phyloP scores from a whole-genome alignment of 345 rosid genomes.

The Cochlearia excelsa region DNA sequence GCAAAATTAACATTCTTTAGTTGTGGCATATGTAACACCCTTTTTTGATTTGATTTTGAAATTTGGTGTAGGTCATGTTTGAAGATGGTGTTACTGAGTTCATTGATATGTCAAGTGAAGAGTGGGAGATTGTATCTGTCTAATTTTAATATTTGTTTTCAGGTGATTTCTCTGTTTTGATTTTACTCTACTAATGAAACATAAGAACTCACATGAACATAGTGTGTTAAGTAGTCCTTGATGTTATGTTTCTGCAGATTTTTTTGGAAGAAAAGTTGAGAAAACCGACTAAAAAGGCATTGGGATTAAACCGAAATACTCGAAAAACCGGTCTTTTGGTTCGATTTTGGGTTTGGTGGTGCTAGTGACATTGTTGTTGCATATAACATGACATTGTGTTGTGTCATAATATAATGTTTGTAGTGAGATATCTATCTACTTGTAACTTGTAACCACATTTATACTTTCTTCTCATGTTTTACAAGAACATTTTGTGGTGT shows the following conservation, averaged over 20 bases:
- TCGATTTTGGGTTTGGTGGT: background rate
- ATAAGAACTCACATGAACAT: background rate
- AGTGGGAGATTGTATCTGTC: slow-evolving; percentile 63
- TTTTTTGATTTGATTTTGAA: background rate
- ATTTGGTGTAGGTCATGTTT: slow-evolving; percentile 62
- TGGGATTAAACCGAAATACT: too few species aligned
- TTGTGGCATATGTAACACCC: background rate
- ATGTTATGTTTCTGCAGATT: slow-evolving; percentile 24
- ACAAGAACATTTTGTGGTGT: too few species aligned
- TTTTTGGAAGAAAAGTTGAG: background rate
- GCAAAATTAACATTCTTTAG: background rate
- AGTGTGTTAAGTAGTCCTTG: background rate
- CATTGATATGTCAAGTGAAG: slow-evolving; percentile 77
- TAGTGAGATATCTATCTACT: background rate
- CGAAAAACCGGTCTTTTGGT: background rate
- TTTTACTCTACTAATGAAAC: background rate
- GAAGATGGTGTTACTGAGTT: slow-evolving; percentile 70
- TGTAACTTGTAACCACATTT: slow-evolving; percentile 5
- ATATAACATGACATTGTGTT: slow-evolving; percentile 5
- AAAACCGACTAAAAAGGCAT: background rate
- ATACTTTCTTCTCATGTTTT: background rate
- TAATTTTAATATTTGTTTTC: slow-evolving; percentile 18
- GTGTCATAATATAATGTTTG: slow-evolving; percentile 2
- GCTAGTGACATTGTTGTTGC: slow-evolving; percentile 14
- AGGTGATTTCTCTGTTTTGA: slow-evolving; percentile 14